Percentiles rank a stretch among this genome's conserved stretches.
phyloP scores from a whole-genome alignment of 1,284 basidiomycete species.

The Melanopsichium pennsylvanicum region DNA sequence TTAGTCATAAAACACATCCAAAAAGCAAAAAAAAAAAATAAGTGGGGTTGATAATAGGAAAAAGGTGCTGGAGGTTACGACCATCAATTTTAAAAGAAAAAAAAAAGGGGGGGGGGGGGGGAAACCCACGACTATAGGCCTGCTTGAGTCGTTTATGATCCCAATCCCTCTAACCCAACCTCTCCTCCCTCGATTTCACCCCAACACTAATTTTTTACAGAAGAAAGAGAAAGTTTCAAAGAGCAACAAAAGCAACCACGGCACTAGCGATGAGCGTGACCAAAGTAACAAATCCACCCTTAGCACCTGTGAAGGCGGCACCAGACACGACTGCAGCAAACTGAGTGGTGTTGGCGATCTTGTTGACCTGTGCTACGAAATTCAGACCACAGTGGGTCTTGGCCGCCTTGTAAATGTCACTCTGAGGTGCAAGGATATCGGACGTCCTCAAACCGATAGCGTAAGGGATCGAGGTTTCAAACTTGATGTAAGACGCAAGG shows the following conservation, averaged over 20 bases:
- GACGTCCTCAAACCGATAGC: constrained; percentile 54
- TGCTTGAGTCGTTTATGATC: too few relatives aligned
- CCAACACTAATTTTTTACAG: too few relatives aligned
- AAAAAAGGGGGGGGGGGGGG: background rate
- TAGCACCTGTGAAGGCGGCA: background rate
- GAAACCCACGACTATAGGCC: too few relatives aligned
- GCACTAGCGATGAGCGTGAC: constrained; percentile 11
- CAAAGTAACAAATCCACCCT: constrained; percentile 3
- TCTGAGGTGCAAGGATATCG: constrained; percentile 48
- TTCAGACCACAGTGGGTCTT: constrained; percentile 42
- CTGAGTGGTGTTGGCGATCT: constrained; percentile 47
- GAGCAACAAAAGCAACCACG: constrained; percentile 16
- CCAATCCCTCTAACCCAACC: too few relatives aligned
- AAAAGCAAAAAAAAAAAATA: background rate
- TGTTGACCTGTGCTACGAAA: constrained; percentile 47
- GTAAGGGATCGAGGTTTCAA: constrained; percentile 59
- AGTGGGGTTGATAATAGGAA: background rate
- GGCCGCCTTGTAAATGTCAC: constrained; percentile 49
- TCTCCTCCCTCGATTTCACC: too few relatives aligned
- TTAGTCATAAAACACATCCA: background rate
- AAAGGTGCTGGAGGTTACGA: background rate
- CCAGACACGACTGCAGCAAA: constrained; percentile 43
- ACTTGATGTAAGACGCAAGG: constrained; percentile 56
- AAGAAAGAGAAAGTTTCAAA: constrained; percentile 9
- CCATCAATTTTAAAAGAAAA: background rate